Percentiles rank a stretch among this genome's conserved stretches.
phyloP scores from a whole-genome alignment of 176 grass and related monocot species.

The Musa acuminata region DNA sequence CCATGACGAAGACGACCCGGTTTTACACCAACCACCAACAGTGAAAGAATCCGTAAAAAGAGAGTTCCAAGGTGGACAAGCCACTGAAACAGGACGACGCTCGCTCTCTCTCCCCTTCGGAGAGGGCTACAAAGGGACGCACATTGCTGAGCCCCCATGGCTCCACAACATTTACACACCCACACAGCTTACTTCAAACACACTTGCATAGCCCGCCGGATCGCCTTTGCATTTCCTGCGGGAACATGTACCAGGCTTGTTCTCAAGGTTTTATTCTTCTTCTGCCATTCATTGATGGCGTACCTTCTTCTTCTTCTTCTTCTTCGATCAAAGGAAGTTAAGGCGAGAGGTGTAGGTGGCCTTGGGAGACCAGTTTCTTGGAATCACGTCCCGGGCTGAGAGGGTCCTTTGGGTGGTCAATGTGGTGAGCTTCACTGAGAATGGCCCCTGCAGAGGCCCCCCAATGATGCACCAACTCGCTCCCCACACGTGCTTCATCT shows the following conservation, averaged over 20 bases:
- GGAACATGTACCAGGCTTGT: neutral
- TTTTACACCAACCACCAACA: neutral
- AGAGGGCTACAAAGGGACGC: slow-evolving; percentile 33
- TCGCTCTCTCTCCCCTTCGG: slow-evolving; percentile 56
- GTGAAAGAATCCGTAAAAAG: too few relatives aligned
- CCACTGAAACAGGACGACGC: too few relatives aligned
- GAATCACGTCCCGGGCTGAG: slow-evolving; percentile 73
- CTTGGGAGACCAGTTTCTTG: slow-evolving; percentile 88
- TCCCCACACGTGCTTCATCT: slow-evolving; percentile 95
- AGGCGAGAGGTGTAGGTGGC: slow-evolving; percentile 95
- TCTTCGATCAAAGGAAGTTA: slow-evolving; percentile 49
- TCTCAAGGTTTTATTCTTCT: neutral
- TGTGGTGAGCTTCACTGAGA: slow-evolving; percentile 80
- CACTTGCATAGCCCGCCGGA: neutral
- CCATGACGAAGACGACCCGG: too few relatives aligned
- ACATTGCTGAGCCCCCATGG: neutral
- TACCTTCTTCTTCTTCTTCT: neutral
- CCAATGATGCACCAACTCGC: slow-evolving; percentile 75
- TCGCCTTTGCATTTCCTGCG: slow-evolving; percentile 30
- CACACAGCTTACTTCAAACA: neutral
- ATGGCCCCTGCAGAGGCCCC: slow-evolving; percentile 65
- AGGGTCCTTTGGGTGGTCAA: slow-evolving; percentile 59
- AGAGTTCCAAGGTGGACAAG: too few relatives aligned
- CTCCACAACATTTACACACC: neutral
- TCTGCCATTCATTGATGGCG: slow-evolving; percentile 10